Percentiles rank a stretch among this genome's conserved stretches.
Conservation (phyloP, 208 protist genomes). For the Leishmania lainsoni region DNA sequence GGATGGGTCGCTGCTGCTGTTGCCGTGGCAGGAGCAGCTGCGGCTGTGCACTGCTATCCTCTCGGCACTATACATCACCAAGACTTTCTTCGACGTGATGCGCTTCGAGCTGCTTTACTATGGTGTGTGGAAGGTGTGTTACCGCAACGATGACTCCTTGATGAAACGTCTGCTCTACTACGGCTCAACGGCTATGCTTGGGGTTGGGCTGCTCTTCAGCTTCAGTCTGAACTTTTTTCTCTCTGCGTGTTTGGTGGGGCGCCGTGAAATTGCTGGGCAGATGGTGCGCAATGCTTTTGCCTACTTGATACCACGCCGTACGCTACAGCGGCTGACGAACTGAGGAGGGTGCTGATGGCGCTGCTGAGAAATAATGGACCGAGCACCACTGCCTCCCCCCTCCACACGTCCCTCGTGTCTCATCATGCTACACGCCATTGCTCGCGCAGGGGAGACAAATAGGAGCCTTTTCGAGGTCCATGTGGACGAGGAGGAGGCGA, state of each 20-base stretch:
- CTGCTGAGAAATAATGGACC: not conserved
- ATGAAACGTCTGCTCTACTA: slow-evolving; percentile 40
- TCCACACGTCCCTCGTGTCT: too few relatives aligned
- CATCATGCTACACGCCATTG: too few relatives aligned
- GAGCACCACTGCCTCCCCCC: not conserved
- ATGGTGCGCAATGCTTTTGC: slow-evolving; percentile 25
- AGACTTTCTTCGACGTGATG: slow-evolving; percentile 27
- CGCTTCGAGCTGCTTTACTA: slow-evolving; percentile 51
- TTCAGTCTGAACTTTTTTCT: slow-evolving; percentile 36
- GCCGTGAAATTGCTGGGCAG: slow-evolving; percentile 25
- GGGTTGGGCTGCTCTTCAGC: slow-evolving; percentile 21
- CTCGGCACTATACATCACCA: slow-evolving; percentile 31
- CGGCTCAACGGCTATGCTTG: slow-evolving; percentile 30
- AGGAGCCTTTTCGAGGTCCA: too few relatives aligned
- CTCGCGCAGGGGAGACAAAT: too few relatives aligned
- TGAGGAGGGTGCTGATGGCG: not conserved
- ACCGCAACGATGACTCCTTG: slow-evolving; percentile 24
- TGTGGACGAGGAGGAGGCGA: too few relatives aligned
- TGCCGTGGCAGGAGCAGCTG: slow-evolving; percentile 38
- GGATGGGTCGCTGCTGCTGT: slow-evolving; percentile 26
- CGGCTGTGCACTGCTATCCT: slow-evolving; percentile 29
- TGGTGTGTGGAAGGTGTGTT: slow-evolving; percentile 39
- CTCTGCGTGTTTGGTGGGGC: slow-evolving; percentile 25
- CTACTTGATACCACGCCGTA: slow-evolving; percentile 23
- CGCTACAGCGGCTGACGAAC: not conserved